phyloP scores from a whole-genome alignment of 2,329 filamentous ascomycete species.

The Claviceps quebecensis region DNA sequence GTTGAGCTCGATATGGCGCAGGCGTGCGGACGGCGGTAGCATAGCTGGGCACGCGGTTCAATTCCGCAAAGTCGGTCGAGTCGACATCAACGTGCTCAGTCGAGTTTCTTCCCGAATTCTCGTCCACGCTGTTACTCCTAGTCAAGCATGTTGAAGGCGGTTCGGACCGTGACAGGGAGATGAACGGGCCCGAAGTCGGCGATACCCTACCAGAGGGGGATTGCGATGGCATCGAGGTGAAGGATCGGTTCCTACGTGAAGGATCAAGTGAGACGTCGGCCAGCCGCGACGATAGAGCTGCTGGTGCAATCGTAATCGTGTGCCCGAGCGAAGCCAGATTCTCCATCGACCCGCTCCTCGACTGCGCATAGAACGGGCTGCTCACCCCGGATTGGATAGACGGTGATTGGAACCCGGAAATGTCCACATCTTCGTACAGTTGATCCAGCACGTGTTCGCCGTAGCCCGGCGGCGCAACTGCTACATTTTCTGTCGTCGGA shows the following conservation, averaged over 20 bases:
- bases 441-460: conserved; percentile 81
- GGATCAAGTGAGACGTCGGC: conserved; percentile 51
- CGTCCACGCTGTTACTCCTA: conserved; percentile 38
- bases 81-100: conserved; percentile 43
- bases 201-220: conserved; percentile 30
- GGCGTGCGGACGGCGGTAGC: conserved; percentile 57
- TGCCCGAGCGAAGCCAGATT: conserved; percentile 47
- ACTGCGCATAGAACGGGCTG: conserved; percentile 62
- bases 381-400: conserved; percentile 57
- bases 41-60: conserved; percentile 67
- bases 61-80: conserved; percentile 46
- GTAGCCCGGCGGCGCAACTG: conserved; percentile 80
- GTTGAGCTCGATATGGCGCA: conserved; percentile 36
- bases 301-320: conserved; percentile 26
- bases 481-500: conserved; percentile 37
- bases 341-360: conserved; percentile 65
- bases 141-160: conserved; percentile 34
- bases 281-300: conserved; percentile 47
- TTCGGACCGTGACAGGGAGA: conserved; percentile 24
- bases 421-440: conserved; percentile 77
- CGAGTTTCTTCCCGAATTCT: conserved; percentile 37
- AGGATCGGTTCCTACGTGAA: conserved; percentile 31
- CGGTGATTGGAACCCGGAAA: conserved; percentile 67
- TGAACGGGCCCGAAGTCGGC: conserved; percentile 25
- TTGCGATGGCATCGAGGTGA: conserved; percentile 28